Conservation (phyloP, 2,329 filamentous ascomycete genomes). For the Beauveria scarabaeidicola region DNA sequence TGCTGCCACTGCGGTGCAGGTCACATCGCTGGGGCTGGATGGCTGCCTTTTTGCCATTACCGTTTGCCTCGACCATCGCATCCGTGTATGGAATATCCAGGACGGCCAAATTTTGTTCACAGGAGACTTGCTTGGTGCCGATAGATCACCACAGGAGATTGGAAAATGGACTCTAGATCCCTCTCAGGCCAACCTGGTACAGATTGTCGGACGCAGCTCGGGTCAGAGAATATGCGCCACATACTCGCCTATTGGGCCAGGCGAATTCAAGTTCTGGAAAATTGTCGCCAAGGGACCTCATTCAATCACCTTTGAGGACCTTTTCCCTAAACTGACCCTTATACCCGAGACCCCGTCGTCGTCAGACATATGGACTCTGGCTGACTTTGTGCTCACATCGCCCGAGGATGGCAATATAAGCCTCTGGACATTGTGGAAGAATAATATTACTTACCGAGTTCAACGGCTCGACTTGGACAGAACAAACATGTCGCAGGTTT, state of each 20-base stretch:
- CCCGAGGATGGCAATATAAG: conserved; percentile 46
- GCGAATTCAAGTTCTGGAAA: conserved; percentile 92
- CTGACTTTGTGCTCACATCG: conserved; percentile 61
- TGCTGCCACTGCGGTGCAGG: conserved; percentile 55
- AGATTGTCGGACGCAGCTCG: conserved; percentile 52
- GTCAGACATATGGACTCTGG: conserved; percentile 70
- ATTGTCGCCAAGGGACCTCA: conserved; percentile 58
- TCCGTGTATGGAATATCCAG: conserved; percentile 84
- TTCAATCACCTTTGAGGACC: conserved; percentile 57
- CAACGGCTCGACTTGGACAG: conserved; percentile 66
- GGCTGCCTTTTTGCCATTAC: conserved; percentile 57
- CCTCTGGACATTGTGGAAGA: conserved; percentile 77
- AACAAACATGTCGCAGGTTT: conserved; percentile 51
- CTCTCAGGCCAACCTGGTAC: conserved; percentile 66
- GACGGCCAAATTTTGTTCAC: conserved; percentile 69
- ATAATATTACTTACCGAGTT: conserved; percentile 69
- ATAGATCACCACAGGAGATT: conserved; percentile 56
- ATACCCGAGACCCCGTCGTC: conserved; percentile 61
- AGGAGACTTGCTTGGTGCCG: conserved; percentile 66
- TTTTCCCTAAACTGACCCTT: conserved; percentile 53
- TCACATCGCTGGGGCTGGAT: conserved; percentile 42
- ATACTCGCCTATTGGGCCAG: conserved; percentile 78
- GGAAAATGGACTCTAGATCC: conserved; percentile 73
- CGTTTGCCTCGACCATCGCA: conserved; percentile 77
- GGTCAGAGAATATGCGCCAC: conserved; percentile 59